Percentiles rank a stretch among this genome's conserved stretches.
Conservation (phyloP, 163 green algal genomes). For the Scenedesmus sp. region DNA sequence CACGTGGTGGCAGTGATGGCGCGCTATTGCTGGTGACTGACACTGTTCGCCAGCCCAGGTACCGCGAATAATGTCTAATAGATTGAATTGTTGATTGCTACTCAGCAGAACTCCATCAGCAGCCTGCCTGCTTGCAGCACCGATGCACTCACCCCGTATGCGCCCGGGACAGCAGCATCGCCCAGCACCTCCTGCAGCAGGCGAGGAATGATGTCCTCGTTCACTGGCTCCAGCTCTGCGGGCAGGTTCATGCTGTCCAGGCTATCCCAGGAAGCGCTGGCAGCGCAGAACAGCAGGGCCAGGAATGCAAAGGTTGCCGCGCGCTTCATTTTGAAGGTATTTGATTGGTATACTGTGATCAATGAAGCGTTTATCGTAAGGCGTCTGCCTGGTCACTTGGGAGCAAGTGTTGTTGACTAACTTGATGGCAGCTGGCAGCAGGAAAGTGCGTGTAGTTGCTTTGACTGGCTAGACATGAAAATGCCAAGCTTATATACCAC, state of each 20-base stretch:
- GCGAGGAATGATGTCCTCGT: background rate
- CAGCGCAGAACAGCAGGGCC: constrained; percentile 5
- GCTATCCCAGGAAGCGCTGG: background rate
- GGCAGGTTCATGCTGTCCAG: background rate
- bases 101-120: background rate
- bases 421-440: background rate
- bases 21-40: background rate
- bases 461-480: background rate
- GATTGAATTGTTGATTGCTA: background rate
- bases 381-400: background rate
- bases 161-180: background rate
- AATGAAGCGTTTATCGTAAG: background rate
- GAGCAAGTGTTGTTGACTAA: background rate
- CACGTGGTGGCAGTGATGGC: background rate
- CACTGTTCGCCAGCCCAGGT: background rate
- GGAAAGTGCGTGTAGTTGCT: background rate
- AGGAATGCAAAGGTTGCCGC: background rate
- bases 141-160: constrained; percentile 2
- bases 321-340: background rate
- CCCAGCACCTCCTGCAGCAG: background rate
- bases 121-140: background rate
- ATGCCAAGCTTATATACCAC: background rate
- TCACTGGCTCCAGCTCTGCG: background rate
- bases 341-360: background rate
- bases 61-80: background rate